These are phyloP conservation scores for Sclerotinia subarctica DNA, from an alignment of 2,329 filamentous ascomycete species.

Conservation along the genomic window DNA sequence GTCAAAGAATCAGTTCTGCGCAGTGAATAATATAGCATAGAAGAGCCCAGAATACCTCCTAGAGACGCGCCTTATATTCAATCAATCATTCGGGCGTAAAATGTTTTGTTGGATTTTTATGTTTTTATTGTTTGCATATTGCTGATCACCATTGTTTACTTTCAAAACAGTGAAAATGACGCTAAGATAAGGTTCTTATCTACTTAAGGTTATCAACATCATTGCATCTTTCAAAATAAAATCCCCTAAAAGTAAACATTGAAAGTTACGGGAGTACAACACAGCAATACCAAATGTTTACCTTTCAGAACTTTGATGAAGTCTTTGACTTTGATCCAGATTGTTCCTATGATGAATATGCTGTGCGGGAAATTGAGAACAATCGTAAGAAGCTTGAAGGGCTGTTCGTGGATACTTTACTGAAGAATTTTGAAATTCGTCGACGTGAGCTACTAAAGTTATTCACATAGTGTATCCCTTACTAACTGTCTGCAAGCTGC, in stretches of 20 bases:
- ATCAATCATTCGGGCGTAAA: constrained; percentile 5
- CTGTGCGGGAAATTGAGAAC: constrained; percentile 60
- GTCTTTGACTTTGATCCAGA: constrained; percentile 62
- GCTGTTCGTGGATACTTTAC: constrained; percentile 76
- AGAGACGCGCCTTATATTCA: neutral
- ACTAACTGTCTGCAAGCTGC: constrained; percentile 42
- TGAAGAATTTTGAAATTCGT: constrained; percentile 65
- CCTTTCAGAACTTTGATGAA: constrained; percentile 64
- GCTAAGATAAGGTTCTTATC: constrained; percentile 31
- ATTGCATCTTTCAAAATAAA: constrained; percentile 1
- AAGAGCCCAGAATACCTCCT: neutral
- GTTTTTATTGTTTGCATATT: constrained; percentile 15
- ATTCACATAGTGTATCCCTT: constrained; percentile 14
- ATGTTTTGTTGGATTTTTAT: constrained; percentile 1
- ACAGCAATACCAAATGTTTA: constrained; percentile 47
- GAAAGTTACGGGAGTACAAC: neutral
- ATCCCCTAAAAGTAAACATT: constrained; percentile 9
- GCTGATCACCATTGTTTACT: constrained; percentile 20
- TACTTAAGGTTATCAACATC: constrained; percentile 16
- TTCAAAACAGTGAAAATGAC: constrained; percentile 21
- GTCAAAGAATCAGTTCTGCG: neutral
- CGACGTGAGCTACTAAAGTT: constrained; percentile 53
- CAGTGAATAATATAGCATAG: neutral
- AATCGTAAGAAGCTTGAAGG: constrained; percentile 67
- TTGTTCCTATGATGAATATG: constrained; percentile 59